Base-by-base conservation (phyloP, 2,329 filamentous ascomycete species). In the Colletotrichum plurivorum region DNA sequence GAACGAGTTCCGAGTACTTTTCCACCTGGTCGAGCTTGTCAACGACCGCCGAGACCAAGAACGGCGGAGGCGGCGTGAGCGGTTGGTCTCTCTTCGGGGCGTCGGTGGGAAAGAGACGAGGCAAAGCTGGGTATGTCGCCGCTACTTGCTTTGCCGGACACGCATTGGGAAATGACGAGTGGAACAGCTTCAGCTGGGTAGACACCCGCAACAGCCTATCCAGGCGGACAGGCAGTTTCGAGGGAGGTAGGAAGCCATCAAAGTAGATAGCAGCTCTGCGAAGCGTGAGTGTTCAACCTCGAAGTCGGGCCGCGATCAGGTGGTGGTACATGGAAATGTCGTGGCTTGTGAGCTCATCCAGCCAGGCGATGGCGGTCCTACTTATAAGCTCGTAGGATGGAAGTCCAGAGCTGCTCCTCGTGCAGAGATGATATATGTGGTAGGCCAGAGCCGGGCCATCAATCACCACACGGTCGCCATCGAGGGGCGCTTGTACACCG, bases 391-490 rank as follows among this genome's bases (percentile, higher is more conserved):
- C 74, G 78, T 95, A 94, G 0, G 88, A 86, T 5, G 91, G 89
- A 36, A 87, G 83, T 13, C 87, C 83, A 46, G 88, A 80, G 56
- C 84, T 83, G 74, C 85, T 85, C 46, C 78, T 79, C 20, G 78
- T 81, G 64, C 90, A 86, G 18, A 89, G 79, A 58, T 89, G 83
- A 69, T 92, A 89, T 48, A 95, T 83, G 77, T 93, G 88, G 77
- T 95, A 92, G 1, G 94, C 93, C 27, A 97, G 81, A 2, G 90
- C 91, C 5, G 94, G 94, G 0, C 94, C 94, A 76, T 97, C 94
- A 64, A 97, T 89, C 52, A 89, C 84, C 20, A 87, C 79, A 6
- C 74, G 74, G 46, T 83, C 76, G 27, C 79, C 78, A 46, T 77
- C 73, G 2, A 92, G 78, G 12, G 76, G 72, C 8, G 77, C 78